A percentile compares a stretch with the other conserved stretches of the same genome.
Conservation (phyloP, 2,329 filamentous ascomycete species). For the Talaromyces sp. region DNA sequence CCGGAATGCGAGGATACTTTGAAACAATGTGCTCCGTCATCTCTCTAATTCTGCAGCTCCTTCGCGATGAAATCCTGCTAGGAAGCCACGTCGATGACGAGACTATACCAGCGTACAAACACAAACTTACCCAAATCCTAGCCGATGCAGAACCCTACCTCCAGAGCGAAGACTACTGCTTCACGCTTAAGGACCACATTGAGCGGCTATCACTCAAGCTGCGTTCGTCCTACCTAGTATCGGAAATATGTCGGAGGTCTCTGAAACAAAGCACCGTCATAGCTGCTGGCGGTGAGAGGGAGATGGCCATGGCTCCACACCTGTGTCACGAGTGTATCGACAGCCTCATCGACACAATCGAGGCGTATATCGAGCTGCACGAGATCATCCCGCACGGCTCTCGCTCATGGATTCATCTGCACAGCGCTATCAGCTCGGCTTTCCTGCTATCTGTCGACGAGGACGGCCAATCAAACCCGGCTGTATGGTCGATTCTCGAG, state of each 20-base stretch:
- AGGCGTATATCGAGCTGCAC: conserved; percentile 55
- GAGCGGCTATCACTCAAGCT: conserved; percentile 57
- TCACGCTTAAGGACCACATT: conserved; percentile 44
- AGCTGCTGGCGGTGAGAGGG: conserved; percentile 23
- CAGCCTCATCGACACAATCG: conserved; percentile 51
- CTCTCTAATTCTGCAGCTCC: conserved; percentile 50
- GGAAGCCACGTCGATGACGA: conserved; percentile 48
- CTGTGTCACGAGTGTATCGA: conserved; percentile 51
- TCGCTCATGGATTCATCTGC: conserved; percentile 42
- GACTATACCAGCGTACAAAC: conserved; percentile 51
- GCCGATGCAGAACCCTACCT: conserved; percentile 52
- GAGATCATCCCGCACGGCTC: conserved; percentile 36
- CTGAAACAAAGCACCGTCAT: conserved; percentile 43
- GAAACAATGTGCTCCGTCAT: conserved; percentile 55
- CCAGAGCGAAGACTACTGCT: conserved; percentile 44
- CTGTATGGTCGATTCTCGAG: conserved; percentile 34
- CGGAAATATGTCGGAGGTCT: conserved; percentile 56
- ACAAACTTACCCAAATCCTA: conserved; percentile 52
- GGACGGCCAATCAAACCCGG: conserved; percentile 35
- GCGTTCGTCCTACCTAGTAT: conserved; percentile 57
- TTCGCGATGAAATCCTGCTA: conserved; percentile 51
- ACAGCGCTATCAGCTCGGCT: conserved; percentile 42
- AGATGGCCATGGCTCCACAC: conserved; percentile 24
- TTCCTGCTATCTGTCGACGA: conserved; percentile 42
- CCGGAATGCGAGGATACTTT: conserved; percentile 50